phyloP scores from a whole-genome alignment of 2,329 filamentous ascomycete species.

The Xylariaceae sp. region DNA sequence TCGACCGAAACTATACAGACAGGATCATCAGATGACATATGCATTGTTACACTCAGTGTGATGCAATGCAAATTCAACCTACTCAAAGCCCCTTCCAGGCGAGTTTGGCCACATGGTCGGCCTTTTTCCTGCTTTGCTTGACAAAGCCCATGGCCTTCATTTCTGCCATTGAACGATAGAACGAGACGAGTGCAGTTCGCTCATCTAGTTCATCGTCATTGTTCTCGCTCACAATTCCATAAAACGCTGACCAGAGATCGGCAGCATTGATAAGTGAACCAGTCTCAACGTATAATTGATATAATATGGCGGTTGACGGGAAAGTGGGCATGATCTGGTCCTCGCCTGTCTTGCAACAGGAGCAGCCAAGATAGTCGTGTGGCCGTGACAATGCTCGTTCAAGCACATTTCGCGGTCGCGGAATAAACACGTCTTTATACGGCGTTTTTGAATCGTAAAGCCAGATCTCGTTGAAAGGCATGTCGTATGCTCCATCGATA shows the following conservation, averaged over 20 bases:
- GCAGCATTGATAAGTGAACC: constrained; percentile 78
- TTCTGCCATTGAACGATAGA: constrained; percentile 87
- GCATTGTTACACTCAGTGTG: constrained; percentile 10
- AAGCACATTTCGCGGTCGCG: constrained; percentile 72
- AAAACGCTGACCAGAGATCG: constrained; percentile 81
- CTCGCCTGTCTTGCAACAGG: constrained; percentile 64
- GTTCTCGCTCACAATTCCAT: constrained; percentile 61
- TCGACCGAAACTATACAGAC: constrained; percentile 13
- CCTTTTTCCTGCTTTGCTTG: constrained; percentile 88
- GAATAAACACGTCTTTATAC: constrained; percentile 76
- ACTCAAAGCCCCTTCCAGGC: constrained; percentile 70
- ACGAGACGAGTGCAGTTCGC: constrained; percentile 71
- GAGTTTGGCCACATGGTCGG: constrained; percentile 88
- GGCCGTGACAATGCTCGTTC: constrained; percentile 75
- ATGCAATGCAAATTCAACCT: constrained; percentile 6
- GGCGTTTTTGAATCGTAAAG: constrained; percentile 76
- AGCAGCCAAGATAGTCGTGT: constrained; percentile 78
- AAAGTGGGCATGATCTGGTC: constrained; percentile 64
- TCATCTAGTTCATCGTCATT: constrained; percentile 56
- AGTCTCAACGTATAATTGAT: constrained; percentile 80
- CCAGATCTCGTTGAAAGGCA: constrained; percentile 75
- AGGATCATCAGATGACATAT: constrained; percentile 20
- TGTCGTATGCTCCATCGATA: constrained; percentile 49
- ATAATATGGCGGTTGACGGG: constrained; percentile 75
- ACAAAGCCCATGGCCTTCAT: constrained; percentile 85